Base-by-base conservation (phyloP, 2,329 filamentous ascomycete genomes). In the Rasamsonia emersonii region DNA sequence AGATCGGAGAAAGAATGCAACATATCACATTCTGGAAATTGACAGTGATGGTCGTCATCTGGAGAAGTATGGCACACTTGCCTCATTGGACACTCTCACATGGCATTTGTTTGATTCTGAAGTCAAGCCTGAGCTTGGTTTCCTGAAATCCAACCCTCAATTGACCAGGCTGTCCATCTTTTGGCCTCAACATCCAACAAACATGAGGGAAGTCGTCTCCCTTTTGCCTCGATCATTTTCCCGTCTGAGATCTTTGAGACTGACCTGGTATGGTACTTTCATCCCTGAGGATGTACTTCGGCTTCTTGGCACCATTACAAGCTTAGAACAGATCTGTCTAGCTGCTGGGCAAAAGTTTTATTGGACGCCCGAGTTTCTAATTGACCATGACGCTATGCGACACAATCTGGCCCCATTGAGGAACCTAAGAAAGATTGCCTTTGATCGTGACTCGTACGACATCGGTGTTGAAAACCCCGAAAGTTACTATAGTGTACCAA, bases 291-390 rank as follows among this genome's bases (percentile, higher is more conserved):
- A 9, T 4, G 14, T 35, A 2, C 7, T 38, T 9, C 13, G 24
- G 14, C 13, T 18, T 4, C 37, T 37, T 20, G n/a, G 11, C 15
- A 10, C 18, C 9, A 9, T 40, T 7, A 20, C 13, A 9, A 34
- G 18, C 2, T 17, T 40, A 8, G 6, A 33, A 15, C 31, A 40
- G 21, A 31, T 40, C 9, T 27, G 28, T 24, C 11, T 40, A 4
- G 28, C 24, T 26, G 28, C 27, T 8, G 36, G 27, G 9, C 1
- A 7, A 9, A 10, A 25, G 13, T 14, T 9, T 20, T 16, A 28
- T n/a, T 36, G 28, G 28, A 16, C 16, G 5, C 11, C 29, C 10
- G 24, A 26, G 8, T 40, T 24, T 32, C 15, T 34, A 9, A 37
- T 40, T 14, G 24, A 40, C 28, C 31, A 38, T 18, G 4, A 16